These are phyloP conservation scores for Saccharomycopsis hybrid DNA, from an alignment of 1,139 yeast species.

Conservation along the genomic window DNA sequence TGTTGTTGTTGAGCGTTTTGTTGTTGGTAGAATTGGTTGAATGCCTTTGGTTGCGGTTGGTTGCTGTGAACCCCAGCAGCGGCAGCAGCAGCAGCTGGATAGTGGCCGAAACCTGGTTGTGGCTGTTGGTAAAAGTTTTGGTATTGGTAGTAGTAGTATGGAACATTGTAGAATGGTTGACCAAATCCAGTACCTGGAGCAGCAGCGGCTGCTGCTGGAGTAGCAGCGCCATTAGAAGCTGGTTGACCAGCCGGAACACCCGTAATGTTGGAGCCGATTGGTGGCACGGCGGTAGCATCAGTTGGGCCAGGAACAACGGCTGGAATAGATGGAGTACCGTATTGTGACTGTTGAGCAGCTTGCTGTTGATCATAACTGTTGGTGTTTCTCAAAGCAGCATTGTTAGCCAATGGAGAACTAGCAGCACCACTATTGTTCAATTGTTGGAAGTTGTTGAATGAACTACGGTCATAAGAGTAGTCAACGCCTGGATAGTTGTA, in stretches of 20 bases:
- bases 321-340: slow-evolving; percentile 3
- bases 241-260: slow-evolving; percentile 13
- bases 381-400: slow-evolving; percentile 21
- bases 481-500: slow-evolving; percentile 30
- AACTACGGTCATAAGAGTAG: slow-evolving; percentile 20
- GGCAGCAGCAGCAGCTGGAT: too few relatives aligned
- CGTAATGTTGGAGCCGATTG: not conserved
- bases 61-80: too few relatives aligned
- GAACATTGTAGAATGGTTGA: slow-evolving; percentile 9
- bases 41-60: slow-evolving; percentile 14
- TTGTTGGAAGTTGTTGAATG: slow-evolving; percentile 3
- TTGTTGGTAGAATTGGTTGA: slow-evolving; percentile 5
- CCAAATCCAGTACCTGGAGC: slow-evolving; percentile 8
- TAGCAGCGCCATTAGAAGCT: not conserved
- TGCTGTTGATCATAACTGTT: slow-evolving; percentile 21
- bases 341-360: slow-evolving; percentile 21
- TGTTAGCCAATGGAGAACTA: slow-evolving; percentile 18
- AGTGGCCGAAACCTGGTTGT: slow-evolving; percentile 10
- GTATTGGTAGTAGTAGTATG: slow-evolving; percentile 11
- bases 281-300: slow-evolving; percentile 2
- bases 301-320: slow-evolving; percentile 1
- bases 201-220: slow-evolving; percentile 1
- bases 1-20: slow-evolving; percentile 2
- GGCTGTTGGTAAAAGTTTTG: slow-evolving; percentile 8
- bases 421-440: slow-evolving; percentile 10